Evolutionary conservation across 2,329 filamentous ascomycete genomes (phyloP), one percentile per base, ranked within the genome.

Genomic region (Penicillium sp.): DNA sequence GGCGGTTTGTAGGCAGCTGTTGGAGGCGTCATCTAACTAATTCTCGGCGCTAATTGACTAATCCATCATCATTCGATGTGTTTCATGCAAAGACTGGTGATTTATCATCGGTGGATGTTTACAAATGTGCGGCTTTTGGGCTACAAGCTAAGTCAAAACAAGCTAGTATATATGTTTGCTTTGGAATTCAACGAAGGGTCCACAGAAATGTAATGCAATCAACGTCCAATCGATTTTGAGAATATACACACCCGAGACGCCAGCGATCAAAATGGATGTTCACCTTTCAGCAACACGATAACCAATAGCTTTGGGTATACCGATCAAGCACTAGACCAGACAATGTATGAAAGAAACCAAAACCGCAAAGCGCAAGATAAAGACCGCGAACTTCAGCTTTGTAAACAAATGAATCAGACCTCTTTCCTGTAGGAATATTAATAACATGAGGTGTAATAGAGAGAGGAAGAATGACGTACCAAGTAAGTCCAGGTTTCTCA

Each of bases 401-500:
- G 17, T 13, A 43, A 50, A 6, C 27, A 13, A 21, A 42, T n/a
- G 7, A 8, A 31, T 62, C 60, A 72, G 36, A 72, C 65, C 54
- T 71, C 70, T 63, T 65, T 72, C 63, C 70, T 72, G 31, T 41
- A 29, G 1, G 31, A 17, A 41, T 9, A 53, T 71, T 61, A 71
- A 60, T 39, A 21, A 42, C n/a, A 19, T 9, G 9, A 44, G 13
- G 9, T 3, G 27, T 29, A 6, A 29, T 36, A 10, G 10, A 48
- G 10, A 45, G 8, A 43, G 48, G 13, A 6, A 38, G 29, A 23
- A 10, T 35, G 8, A 66, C 72, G 48, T 70, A 76, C 75, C 73
- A 77, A 19, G 69, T 71, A 49, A 67, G 71, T 42, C 69, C 70
- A 7, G 66, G 53, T 27, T 64, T 70, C 49, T 75, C 74, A 36